Percentiles rank a stretch among this genome's conserved stretches.
phyloP scores from a whole-genome alignment of 208 protist genomes.

The Herpetomonas tarakana region DNA sequence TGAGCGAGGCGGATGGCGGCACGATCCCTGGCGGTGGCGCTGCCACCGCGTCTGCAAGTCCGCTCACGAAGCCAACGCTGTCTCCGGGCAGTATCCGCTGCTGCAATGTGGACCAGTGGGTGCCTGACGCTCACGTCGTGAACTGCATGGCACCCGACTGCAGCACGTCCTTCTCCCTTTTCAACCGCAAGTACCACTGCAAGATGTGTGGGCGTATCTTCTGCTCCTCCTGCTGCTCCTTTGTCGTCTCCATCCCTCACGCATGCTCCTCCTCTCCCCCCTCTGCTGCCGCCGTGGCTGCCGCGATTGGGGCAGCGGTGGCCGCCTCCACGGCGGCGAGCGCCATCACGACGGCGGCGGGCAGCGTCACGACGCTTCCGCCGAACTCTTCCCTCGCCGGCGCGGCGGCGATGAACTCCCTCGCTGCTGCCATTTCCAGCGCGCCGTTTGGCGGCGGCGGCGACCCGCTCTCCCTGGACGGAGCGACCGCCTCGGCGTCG shows the following conservation, averaged over 20 bases:
- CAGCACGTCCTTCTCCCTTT: conserved; percentile 69
- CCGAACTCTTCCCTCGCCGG: background rate
- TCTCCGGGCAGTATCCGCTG: conserved; percentile 48
- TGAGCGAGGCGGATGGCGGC: background rate
- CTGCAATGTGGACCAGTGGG: conserved; percentile 49
- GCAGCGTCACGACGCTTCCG: background rate
- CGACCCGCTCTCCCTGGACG: background rate
- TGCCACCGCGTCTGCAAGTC: too few species aligned
- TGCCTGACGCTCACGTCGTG: conserved; percentile 70
- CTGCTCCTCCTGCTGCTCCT: conserved; percentile 70
- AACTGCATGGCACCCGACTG: conserved; percentile 86
- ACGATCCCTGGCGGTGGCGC: too few species aligned
- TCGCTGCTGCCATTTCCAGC: background rate
- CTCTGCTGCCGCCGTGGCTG: background rate
- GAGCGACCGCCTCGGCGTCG: background rate
- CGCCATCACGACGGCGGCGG: background rate
- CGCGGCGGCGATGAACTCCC: conserved; percentile 1
- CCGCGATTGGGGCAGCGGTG: background rate
- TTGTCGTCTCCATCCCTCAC: conserved; percentile 18
- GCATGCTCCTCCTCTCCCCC: background rate
- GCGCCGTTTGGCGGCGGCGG: background rate
- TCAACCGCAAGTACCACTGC: conserved; percentile 81
- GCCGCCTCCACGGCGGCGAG: background rate
- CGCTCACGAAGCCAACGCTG: conserved; percentile 63
- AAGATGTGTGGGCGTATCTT: conserved; percentile 75